Evolutionary conservation across 495 filamentous ascomycete genomes (phyloP), one percentile per base, ranked within the genome.

Genomic region (Talaromyces proteolyticus): DNA sequence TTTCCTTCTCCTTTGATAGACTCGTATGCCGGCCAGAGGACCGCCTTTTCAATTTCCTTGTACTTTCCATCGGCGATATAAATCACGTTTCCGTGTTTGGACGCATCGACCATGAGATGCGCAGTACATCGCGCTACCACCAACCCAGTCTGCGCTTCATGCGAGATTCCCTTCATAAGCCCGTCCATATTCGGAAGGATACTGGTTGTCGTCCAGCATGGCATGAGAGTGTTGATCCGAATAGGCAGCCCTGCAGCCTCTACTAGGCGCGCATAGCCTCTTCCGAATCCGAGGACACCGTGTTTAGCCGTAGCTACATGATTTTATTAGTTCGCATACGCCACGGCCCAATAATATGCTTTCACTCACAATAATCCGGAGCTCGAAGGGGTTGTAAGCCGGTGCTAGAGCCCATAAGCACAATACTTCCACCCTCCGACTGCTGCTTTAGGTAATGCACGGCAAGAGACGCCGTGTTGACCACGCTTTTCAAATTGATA

Each of bases 131-230:
- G 54, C 12, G 70, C 70, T 5, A 74, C 72, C n/a, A 45, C 62
- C 25, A 59, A 58, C 0, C 67, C 50, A 3, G 57, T 34, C 45
- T 75, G 72, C 3, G 65, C 57, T 18, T 47, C 8, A 26, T 47
- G 26, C 0, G 25, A 34, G 4, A 60, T 49, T 0, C 60, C 61
- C 29, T 66, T 25, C 14, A 53, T 52, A 29, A 61, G n/a, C 3
- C 64, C 43, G 2, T 64, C 44, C 1, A 52, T 42, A 1, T 48
- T 29, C 0, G 58, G 54, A 22, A 70, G 47, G 7, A 75, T 57
- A 3, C 54, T 60, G n/a, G 68, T 65, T 6, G 53, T 51, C 0
- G 72, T 75, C 70, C 69, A 74, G 14, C 65, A 70, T 12, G 72
- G 70, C 11, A 63, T 60, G 24, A 75, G 48, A 10, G 65, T 66